A percentile compares a stretch with the other conserved stretches of the same genome.
Conservation (phyloP, 192 early-diverging fungal species). For the Coemansia umbellata region DNA sequence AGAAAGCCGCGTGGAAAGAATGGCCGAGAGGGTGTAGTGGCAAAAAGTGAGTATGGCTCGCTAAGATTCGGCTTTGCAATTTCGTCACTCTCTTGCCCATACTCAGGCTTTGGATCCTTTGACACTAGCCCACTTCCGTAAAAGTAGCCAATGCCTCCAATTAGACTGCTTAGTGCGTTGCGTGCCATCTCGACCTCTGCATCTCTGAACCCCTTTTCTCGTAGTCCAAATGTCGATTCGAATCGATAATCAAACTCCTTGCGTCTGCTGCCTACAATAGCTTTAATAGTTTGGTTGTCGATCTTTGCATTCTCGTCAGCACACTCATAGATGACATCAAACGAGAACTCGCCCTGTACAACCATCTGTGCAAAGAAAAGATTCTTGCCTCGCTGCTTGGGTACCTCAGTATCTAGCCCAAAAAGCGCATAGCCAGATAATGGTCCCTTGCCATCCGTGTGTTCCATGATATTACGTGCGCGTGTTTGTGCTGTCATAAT, state of each 20-base stretch:
- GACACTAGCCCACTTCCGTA: constrained; percentile 35
- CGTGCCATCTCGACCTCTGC: constrained; percentile 69
- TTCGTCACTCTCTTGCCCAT: constrained; percentile 53
- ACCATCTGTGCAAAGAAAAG: constrained; percentile 36
- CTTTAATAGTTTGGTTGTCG: constrained; percentile 15
- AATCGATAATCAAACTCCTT: constrained; percentile 68
- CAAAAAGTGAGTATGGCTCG: constrained; percentile 68
- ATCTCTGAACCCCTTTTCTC: constrained; percentile 56
- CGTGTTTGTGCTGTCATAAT: constrained; percentile 6
- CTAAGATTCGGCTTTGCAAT: constrained; percentile 58
- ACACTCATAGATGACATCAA: constrained; percentile 42
- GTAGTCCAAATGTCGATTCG: constrained; percentile 65
- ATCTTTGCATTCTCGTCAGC: constrained; percentile 16
- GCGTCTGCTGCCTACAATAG: constrained; percentile 14
- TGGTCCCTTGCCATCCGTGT: constrained; percentile 39
- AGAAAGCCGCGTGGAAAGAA: constrained; percentile 97
- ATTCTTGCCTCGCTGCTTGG: constrained; percentile 15
- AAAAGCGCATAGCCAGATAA: constrained; percentile 56
- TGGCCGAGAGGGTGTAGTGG: constrained; percentile 79
- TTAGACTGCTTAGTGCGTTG: constrained; percentile 71
- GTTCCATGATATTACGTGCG: constrained; percentile 5
- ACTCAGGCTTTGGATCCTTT: constrained; percentile 56
- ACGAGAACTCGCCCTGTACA: constrained; percentile 31
- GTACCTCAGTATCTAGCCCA: constrained; percentile 51
- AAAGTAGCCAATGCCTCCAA: constrained; percentile 84